Percentiles rank a stretch among this genome's conserved stretches.
phyloP scores from a whole-genome alignment of 2,329 filamentous ascomycete species.

The Calonectria henricotiae region DNA sequence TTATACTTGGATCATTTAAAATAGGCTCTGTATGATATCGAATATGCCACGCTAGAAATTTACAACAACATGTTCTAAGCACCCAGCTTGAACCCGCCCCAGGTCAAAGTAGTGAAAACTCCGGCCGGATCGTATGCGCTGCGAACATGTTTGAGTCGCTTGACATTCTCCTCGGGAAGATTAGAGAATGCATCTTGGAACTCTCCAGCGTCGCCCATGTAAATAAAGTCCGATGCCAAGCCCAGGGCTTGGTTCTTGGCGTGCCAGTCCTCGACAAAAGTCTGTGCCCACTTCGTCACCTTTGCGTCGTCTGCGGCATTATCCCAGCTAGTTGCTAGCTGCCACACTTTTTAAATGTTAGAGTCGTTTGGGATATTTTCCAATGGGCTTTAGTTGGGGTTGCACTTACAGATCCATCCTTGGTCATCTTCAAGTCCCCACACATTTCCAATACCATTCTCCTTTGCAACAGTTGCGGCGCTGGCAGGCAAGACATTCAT shows the following conservation, averaged over 20 bases:
- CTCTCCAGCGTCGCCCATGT: conserved; percentile 35
- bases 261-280: conserved; percentile 55
- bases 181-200: conserved; percentile 29
- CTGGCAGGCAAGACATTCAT: conserved; percentile 24
- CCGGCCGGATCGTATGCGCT: conserved; percentile 17
- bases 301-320: conserved; percentile 57
- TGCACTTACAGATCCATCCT: conserved; percentile 28
- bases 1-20: too few species aligned
- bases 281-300: conserved; percentile 55
- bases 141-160: conserved; percentile 4
- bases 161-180: conserved; percentile 4
- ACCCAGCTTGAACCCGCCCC: conserved; percentile 34
- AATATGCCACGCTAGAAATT: too few species aligned
- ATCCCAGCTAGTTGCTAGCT: conserved; percentile 59
- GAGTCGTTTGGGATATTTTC: background rate
- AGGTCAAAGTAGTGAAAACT: conserved; percentile 27
- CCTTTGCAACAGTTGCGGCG: conserved; percentile 28
- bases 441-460: conserved; percentile 36
- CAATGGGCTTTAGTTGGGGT: too few species aligned
- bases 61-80: background rate
- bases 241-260: conserved; percentile 52
- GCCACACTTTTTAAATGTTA: conserved; percentile 56
- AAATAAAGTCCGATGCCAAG: conserved; percentile 21
- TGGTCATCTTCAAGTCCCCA: conserved; percentile 34
- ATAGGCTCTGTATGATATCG: too few species aligned